Conservation (phyloP, 352 stramenopile genomes). For the Pythium phragmiticola region DNA sequence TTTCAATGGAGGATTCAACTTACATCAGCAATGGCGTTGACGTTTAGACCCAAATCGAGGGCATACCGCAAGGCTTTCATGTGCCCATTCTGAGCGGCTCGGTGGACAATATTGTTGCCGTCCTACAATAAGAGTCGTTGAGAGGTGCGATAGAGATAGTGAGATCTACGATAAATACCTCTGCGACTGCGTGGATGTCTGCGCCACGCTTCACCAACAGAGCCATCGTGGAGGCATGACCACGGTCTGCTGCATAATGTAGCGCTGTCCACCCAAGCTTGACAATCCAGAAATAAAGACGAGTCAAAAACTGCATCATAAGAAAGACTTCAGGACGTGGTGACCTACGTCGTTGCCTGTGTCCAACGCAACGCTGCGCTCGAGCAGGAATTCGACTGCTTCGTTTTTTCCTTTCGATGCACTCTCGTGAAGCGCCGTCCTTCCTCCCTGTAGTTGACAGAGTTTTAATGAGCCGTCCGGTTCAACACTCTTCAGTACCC, state of each 20-base stretch:
- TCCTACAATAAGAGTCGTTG: background rate
- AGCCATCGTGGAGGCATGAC: background rate
- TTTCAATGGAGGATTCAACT: background rate
- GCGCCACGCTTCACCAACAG: background rate
- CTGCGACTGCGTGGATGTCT: background rate
- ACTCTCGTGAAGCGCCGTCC: no score
- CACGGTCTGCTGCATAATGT: background rate
- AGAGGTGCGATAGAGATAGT: no score
- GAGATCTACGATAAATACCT: background rate
- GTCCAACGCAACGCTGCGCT: no score
- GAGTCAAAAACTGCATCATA: background rate
- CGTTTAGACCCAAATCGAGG: background rate
- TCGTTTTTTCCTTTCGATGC: no score
- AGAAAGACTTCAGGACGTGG: no score
- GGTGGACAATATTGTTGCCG: background rate
- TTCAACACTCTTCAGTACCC: no score
- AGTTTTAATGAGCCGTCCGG: no score
- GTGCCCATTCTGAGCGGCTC: background rate
- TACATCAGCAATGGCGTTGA: constrained; percentile 4
- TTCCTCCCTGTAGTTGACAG: no score
- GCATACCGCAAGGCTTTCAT: background rate
- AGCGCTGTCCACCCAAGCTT: background rate
- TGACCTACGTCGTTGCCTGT: no score
- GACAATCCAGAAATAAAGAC: background rate
- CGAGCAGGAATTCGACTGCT: no score